Conservation (phyloP, 2,329 filamentous ascomycete genomes). For the Ophiocordyceps camponoti-saundersi region DNA sequence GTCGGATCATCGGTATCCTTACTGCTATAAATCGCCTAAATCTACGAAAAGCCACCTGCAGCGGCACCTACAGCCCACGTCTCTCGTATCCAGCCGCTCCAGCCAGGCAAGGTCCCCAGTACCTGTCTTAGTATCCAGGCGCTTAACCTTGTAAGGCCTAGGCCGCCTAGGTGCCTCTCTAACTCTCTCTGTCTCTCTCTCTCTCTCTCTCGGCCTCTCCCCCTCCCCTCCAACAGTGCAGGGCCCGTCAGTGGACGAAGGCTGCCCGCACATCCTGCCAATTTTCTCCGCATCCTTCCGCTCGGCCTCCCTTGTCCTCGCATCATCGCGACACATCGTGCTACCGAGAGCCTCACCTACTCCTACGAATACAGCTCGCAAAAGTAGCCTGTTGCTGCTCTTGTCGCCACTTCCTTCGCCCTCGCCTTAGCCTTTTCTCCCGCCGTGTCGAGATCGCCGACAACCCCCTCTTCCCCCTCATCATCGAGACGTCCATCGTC, state of each 20-base stretch:
- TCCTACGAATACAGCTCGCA: neutral
- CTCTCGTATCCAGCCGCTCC: neutral
- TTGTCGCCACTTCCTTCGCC: neutral
- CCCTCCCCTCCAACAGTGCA: neutral
- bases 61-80: neutral
- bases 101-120: neutral
- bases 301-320: neutral
- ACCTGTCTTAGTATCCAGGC: neutral
- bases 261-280: neutral
- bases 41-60: neutral
- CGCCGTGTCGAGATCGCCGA: too few species aligned
- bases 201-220: neutral
- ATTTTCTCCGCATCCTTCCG: constrained; percentile 3
- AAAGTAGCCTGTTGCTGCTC: neutral
- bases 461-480: neutral
- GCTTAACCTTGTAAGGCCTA: neutral
- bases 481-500: neutral
- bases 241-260: neutral
- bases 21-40: neutral
- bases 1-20: neutral
- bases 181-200: too few species aligned
- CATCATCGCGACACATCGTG: neutral
- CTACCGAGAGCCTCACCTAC: constrained; percentile 1
- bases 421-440: too few species aligned
- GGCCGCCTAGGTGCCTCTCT: neutral